Percentiles rank a stretch among this genome's conserved stretches.
Evolutionary conservation across 371 early-diverging fungal genomes (phyloP).

Genomic region (Zychaea mexicana): DNA sequence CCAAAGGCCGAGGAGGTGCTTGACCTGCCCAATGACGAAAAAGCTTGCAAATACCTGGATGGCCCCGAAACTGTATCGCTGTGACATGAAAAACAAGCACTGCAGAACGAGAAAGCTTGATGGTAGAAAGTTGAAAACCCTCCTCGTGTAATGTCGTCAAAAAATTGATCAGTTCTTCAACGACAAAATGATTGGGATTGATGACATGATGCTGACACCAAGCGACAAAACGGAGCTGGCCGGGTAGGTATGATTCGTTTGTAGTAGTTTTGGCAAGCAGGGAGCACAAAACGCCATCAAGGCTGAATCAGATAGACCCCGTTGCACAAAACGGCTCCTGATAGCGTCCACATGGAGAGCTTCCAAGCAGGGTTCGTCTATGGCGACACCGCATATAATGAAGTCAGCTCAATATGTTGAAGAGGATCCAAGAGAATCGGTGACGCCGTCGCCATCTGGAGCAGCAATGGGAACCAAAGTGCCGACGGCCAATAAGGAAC

Average conservation of each 20-base stretch:
- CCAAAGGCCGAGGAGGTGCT: not conserved
- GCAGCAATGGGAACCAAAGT: slow-evolving; percentile 23
- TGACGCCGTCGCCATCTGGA: not conserved
- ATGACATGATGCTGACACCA: not conserved
- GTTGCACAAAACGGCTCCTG: not conserved
- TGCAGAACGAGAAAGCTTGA: slow-evolving; percentile 2
- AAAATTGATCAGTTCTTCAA: slow-evolving; percentile 7
- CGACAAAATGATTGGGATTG: not conserved
- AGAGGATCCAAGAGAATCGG: slow-evolving; percentile 8
- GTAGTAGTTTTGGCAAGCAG: not conserved
- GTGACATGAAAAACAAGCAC: not conserved
- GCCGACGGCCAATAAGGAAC: slow-evolving; percentile 10
- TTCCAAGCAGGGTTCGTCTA: slow-evolving; percentile 11
- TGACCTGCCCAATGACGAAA: not conserved
- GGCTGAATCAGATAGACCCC: not conserved
- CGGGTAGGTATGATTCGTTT: not conserved
- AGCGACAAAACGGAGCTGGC: not conserved
- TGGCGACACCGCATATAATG: slow-evolving; percentile 10
- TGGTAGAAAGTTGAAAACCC: not conserved
- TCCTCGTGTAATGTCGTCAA: not conserved
- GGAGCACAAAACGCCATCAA: not conserved
- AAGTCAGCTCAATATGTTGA: slow-evolving; percentile 1
- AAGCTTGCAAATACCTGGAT: not conserved
- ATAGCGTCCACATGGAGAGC: slow-evolving; percentile 6
- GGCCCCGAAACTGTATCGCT: not conserved